Base-by-base conservation (phyloP, 1,139 yeast species). In the Zygoascus sp. region DNA sequence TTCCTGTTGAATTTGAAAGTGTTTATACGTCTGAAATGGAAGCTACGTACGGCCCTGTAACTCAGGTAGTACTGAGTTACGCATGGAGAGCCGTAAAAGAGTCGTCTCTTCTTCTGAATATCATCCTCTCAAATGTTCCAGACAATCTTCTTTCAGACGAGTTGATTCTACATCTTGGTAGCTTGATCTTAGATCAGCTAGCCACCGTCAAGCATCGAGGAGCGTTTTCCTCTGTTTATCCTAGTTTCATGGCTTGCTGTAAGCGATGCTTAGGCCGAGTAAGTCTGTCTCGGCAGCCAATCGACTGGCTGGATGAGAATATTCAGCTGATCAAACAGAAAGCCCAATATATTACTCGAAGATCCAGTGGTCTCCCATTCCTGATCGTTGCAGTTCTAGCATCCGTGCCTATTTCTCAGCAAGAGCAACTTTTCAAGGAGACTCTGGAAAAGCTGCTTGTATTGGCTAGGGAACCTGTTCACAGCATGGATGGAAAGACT, bases 281-380 rank as follows among this genome's bases (percentile, higher is more conserved):
- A 4, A 63, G 63, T 0, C 56, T 74, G 5, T 60, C 67, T 5
- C 54, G 56, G 0, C 71, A 68, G 45, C 77, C 90, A 40, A 52
- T 61, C 32, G 46, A 54, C 11, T 84, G 95, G 92, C 63, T 88
- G 3, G 59, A 70, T 16, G 67, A 70, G 9, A 82, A 77, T 53
- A 59, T 89, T 19, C 60, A 64, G 1, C 60, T 79, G 23, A 73
- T 89, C 32, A 75, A 75, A 53, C 68, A 72, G 1, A 79, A 77
- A 55, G 72, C 83, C 0, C 90, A 86, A 56, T 73, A 75, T 45
- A 83, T 90, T 45, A 85, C 95, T 0, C 75, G 97, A 62, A 71
- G 97, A 56, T 89, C 97, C 1, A 97, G 96, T 1, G 97, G 97
- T 0, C 65, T 92, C 19, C 97, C 97, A 1, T 83, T 70, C 56